These are phyloP conservation scores for Phytopythium boreale DNA, from an alignment of 352 stramenopile genomes.

Conservation along the genomic window DNA sequence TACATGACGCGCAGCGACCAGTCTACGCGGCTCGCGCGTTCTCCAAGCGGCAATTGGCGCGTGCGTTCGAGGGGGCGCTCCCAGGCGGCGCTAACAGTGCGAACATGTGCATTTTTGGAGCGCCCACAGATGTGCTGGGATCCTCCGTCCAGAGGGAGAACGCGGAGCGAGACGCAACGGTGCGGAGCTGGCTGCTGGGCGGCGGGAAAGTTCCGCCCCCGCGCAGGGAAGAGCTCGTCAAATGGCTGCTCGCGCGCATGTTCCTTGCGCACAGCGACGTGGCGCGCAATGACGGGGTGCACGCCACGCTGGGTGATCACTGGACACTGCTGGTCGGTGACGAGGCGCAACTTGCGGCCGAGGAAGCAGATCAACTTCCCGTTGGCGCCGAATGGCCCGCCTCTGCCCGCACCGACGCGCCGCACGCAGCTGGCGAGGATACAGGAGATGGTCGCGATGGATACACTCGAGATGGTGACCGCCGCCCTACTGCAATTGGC, in stretches of 20 bases:
- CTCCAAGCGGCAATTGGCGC: slow-evolving; percentile 49
- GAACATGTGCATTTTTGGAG: too few species aligned
- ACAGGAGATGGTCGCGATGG: slow-evolving; percentile 2
- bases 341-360: neutral
- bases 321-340: slow-evolving; percentile 3
- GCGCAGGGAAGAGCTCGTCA: slow-evolving; percentile 39
- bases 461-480: slow-evolving; percentile 3
- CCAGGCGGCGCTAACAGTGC: neutral
- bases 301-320: neutral
- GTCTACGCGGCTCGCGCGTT: slow-evolving; percentile 7
- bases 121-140: neutral
- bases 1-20: neutral
- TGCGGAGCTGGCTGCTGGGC: slow-evolving; percentile 33
- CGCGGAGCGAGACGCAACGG: neutral
- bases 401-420: neutral
- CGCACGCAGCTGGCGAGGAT: slow-evolving; percentile 2
- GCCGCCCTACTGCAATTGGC: neutral
- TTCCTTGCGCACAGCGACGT: slow-evolving; percentile 15
- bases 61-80: slow-evolving; percentile 35
- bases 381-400: neutral
- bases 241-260: slow-evolving; percentile 62
- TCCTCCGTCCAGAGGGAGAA: neutral
- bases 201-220: slow-evolving; percentile 23
- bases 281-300: neutral
- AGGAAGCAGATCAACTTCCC: neutral